These are phyloP conservation scores for Bacidia gigantensis DNA, from an alignment of 495 filamentous ascomycete genomes.

Conservation along the genomic window DNA sequence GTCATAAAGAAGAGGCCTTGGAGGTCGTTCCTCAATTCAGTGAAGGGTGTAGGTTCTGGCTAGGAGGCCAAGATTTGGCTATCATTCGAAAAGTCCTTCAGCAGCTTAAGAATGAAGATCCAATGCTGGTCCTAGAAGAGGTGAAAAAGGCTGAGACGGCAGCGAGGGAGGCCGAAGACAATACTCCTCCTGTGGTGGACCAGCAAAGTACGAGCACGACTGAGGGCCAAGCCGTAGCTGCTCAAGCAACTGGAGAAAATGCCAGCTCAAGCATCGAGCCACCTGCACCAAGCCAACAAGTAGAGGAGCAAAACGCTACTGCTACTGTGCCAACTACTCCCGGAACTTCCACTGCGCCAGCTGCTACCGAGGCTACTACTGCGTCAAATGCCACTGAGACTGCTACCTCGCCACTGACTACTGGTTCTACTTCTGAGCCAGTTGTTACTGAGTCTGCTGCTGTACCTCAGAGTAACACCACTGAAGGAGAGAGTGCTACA, in stretches of 20 bases:
- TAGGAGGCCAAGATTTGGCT: conserved; percentile 1
- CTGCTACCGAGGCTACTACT: not conserved
- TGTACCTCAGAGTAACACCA: not conserved
- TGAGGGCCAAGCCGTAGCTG: not conserved
- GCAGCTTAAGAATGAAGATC: not conserved
- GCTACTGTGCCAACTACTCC: not conserved
- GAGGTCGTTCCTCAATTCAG: conserved; percentile 4
- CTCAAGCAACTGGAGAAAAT: not conserved
- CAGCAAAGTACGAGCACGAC: not conserved
- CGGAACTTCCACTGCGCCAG: too few species aligned
- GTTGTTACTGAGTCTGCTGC: not conserved
- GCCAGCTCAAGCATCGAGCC: not conserved
- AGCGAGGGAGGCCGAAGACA: not conserved
- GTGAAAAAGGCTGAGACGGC: not conserved
- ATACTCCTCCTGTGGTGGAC: not conserved
- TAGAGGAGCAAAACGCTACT: not conserved
- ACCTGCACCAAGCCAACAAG: not conserved
- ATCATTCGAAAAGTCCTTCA: conserved; percentile 3
- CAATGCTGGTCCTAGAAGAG: not conserved
- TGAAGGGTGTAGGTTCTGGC: conserved; percentile 13
- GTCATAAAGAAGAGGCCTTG: conserved; percentile 4
- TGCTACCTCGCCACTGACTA: too few species aligned
- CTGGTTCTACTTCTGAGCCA: too few species aligned
- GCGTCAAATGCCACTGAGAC: too few species aligned
- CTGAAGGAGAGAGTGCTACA: not conserved